A percentile compares a stretch with the other conserved stretches of the same genome.
Evolutionary conservation across 1,284 basidiomycete genomes (phyloP).

Genomic region (Trichosporon coremiiforme): DNA sequence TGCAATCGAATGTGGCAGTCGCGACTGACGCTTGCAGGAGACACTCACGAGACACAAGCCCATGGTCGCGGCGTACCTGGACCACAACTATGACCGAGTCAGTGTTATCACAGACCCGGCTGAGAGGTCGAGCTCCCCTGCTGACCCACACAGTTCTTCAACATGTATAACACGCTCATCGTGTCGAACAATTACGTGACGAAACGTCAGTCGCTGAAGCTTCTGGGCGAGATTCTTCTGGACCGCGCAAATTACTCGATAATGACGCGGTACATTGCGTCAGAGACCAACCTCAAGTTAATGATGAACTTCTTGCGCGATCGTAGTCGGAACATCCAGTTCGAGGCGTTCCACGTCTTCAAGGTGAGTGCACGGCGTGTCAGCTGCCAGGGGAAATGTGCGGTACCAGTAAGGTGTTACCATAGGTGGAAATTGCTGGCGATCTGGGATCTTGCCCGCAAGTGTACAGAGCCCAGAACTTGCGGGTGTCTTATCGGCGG

Average conservation of each 20-base stretch:
- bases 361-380: slow-evolving; percentile 65
- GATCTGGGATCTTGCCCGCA: neutral
- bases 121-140: neutral
- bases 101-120: slow-evolving; percentile 43
- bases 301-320: slow-evolving; percentile 99
- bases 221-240: slow-evolving; percentile 94
- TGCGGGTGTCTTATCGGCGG: neutral
- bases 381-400: too few species aligned
- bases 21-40: slow-evolving; percentile 59
- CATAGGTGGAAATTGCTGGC: neutral
- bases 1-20: neutral
- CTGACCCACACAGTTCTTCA: slow-evolving; percentile 74
- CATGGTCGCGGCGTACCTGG: slow-evolving; percentile 94
- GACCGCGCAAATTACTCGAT: slow-evolving; percentile 97
- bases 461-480: neutral
- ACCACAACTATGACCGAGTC: slow-evolving; percentile 95
- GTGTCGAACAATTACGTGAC: slow-evolving; percentile 96
- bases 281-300: slow-evolving; percentile 90
- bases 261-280: slow-evolving; percentile 97
- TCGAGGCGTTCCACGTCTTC: slow-evolving; percentile 99
- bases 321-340: slow-evolving; percentile 98
- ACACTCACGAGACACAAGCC: slow-evolving; percentile 92
- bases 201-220: slow-evolving; percentile 96
- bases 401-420: too few species aligned
- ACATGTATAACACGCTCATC: slow-evolving; percentile 88